Evolutionary conservation across 148 eudicot genomes (phyloP).

Genomic region (Rhododendron kiyosumense): DNA sequence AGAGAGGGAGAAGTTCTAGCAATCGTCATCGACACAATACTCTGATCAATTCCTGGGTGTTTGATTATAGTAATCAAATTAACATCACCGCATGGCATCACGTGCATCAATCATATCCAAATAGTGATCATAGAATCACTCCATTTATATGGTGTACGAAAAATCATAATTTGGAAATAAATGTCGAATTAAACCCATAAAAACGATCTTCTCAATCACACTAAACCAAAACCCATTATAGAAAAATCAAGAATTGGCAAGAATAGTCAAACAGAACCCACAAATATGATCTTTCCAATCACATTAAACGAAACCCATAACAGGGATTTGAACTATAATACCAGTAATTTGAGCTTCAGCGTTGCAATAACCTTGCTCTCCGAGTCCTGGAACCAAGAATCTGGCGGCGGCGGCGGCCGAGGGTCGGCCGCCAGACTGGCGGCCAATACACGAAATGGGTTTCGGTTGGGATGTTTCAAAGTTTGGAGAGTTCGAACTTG

Average conservation of each 20-base stretch:
- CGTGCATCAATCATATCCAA: background rate
- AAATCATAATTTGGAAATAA: background rate
- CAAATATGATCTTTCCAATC: too few relatives aligned
- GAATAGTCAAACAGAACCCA: too few relatives aligned
- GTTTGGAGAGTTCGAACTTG: conserved; percentile 2
- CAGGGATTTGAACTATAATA: conserved; percentile 12
- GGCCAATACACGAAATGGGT: conserved; percentile 18
- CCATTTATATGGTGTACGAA: background rate
- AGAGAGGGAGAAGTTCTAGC: background rate
- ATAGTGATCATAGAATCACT: background rate
- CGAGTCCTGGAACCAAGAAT: conserved; percentile 8
- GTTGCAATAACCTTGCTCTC: conserved; percentile 15
- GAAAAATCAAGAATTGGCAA: too few relatives aligned
- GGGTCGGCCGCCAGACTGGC: conserved; percentile 9
- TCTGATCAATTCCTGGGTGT: background rate
- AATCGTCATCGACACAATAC: background rate
- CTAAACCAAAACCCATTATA: background rate
- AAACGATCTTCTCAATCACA: background rate
- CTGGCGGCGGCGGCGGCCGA: conserved; percentile 18
- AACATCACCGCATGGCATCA: background rate
- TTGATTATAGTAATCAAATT: background rate
- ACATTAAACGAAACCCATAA: background rate
- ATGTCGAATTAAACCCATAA: background rate
- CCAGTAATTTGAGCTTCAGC: conserved; percentile 70
- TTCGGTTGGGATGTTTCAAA: conserved; percentile 10